phyloP scores from a whole-genome alignment of 768 basidiomycete genomes.

The Tubosaeta sp. region DNA sequence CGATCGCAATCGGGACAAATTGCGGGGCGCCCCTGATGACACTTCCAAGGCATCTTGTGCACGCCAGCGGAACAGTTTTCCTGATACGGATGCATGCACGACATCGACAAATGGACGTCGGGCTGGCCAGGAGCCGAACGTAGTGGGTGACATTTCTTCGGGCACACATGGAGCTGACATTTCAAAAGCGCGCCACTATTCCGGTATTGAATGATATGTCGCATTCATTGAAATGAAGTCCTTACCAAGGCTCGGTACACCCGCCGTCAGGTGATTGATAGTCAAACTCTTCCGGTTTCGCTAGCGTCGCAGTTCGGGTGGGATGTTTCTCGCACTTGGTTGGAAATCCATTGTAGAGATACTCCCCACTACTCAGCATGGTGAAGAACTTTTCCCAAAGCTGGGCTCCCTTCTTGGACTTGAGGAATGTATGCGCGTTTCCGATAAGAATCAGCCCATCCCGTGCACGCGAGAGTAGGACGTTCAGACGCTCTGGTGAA shows the following conservation, averaged over 20 bases:
- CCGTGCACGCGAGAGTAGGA: constrained; percentile 68
- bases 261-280: constrained; percentile 58
- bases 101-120: constrained; percentile 29
- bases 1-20: constrained; percentile 46
- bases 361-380: constrained; percentile 35
- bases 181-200: constrained; percentile 13
- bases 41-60: constrained; percentile 45
- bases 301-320: constrained; percentile 34
- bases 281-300: constrained; percentile 47
- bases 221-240: neutral
- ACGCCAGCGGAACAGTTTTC: constrained; percentile 39
- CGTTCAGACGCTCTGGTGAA: constrained; percentile 66
- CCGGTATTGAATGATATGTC: neutral
- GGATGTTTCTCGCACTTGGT: constrained; percentile 56
- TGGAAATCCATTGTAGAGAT: constrained; percentile 62
- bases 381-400: constrained; percentile 51
- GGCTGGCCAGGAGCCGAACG: constrained; percentile 43
- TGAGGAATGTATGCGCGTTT: constrained; percentile 56
- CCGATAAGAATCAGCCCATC: constrained; percentile 65
- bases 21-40: constrained; percentile 36
- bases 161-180: constrained; percentile 43
- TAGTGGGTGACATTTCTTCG: constrained; percentile 57
- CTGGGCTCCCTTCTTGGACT: constrained; percentile 47
- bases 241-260: constrained; percentile 57
- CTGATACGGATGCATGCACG: constrained; percentile 37